Evolutionary conservation across 2,329 filamentous ascomycete genomes (phyloP), one percentile per base, ranked within the genome.

Genomic region (Davidsoniella virescens): DNA sequence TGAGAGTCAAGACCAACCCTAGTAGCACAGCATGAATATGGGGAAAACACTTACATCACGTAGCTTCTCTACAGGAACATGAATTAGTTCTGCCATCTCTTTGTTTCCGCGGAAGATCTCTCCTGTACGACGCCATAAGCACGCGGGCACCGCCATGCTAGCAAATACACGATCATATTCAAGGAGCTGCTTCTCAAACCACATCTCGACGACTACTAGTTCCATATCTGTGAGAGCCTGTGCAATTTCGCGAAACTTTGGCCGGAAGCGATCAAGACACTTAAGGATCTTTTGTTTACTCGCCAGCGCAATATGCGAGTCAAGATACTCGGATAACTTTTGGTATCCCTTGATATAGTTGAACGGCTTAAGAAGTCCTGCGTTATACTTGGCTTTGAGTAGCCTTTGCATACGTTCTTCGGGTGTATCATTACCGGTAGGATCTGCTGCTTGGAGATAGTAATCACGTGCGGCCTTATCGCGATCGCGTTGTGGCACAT

Each of bases 101-200:
- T 94, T 94, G 63, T 98, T 98, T 0, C 90, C 92, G 56, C 92
- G 75, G 62, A 94, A 96, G 44, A 98, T 96, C 68, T 98, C 92
- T 8, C 92, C 92, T 0, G 92, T 98, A 60, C 92, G 75, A 59
- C 92, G 76, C 92, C 92, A 98, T 63, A 90, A 94, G 65, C 92
- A 98, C 12, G 92, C 92, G 0, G 92, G 92, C 55, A 98, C 90
- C 2, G 92, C 92, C 92, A 98, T 98, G 63, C 87, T 94, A 2
- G 92, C 92, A 68, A 98, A 98, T 1, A 98, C 88, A 29, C 92
- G 86, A 61, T 98, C 92, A 59, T 96, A 96, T 62, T 96, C 92
- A 84, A 96, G 92, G 57, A 98, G 68, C 55, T 85, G 92, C 59
- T 84, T 80, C 65, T 98, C 92, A 61, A 98, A 96, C 90, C 92